Percentiles rank a stretch among this genome's conserved stretches.
Evolutionary conservation across 2,329 filamentous ascomycete species (phyloP).

Genomic region (Hymenoscyphus scutula): DNA sequence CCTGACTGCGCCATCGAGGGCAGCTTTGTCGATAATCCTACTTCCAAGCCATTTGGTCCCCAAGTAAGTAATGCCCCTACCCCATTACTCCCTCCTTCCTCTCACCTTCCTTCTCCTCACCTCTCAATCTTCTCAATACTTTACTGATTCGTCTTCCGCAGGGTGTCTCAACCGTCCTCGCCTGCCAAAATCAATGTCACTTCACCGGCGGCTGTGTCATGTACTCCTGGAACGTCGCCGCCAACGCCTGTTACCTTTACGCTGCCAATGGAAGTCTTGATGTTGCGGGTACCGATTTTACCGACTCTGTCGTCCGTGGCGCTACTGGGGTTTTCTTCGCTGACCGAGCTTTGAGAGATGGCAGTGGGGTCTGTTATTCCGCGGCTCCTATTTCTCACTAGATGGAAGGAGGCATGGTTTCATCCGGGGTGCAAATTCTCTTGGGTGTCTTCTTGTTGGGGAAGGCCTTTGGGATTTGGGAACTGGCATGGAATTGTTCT

Average conservation of each 20-base stretch:
- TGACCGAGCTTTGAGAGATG: neutral
- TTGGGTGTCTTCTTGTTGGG: no score
- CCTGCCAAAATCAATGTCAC: neutral
- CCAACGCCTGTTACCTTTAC: neutral
- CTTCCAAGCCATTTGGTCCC: neutral
- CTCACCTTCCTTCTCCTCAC: no score
- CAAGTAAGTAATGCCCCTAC: neutral
- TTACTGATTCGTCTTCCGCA: neutral
- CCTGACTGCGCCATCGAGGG: conserved; percentile 3
- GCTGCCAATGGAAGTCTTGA: neutral
- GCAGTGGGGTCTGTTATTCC: neutral
- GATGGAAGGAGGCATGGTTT: no score
- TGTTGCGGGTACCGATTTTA: neutral
- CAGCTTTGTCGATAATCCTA: neutral
- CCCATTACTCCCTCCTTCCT: neutral
- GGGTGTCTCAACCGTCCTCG: neutral
- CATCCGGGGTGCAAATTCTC: no score
- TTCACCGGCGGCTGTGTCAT: conserved; percentile 4
- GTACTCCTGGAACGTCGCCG: neutral
- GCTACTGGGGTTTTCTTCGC: neutral
- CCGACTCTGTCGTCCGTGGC: neutral
- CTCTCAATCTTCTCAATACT: neutral
- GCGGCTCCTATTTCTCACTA: neutral
- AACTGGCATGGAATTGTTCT: no score
- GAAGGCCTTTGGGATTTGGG: no score